Conservation (phyloP, 305 asterid genomes). For the Fraxinus sp. region DNA sequence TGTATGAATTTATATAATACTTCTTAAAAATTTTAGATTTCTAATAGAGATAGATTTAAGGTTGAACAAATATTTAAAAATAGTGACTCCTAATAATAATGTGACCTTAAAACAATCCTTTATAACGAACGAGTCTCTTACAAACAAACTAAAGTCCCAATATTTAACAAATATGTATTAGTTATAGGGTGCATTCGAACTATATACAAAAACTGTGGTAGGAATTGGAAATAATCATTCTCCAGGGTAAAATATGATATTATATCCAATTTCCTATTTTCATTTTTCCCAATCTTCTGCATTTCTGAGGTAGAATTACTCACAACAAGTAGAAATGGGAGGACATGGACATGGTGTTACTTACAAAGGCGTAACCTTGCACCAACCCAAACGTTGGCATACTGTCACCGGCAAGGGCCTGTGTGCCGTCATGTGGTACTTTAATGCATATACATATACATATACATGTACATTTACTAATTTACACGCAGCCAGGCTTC, state of each 20-base stretch:
- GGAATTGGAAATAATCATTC: neutral
- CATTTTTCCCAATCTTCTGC: neutral
- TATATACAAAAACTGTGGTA: neutral
- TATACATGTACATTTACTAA: neutral
- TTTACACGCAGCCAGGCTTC: neutral
- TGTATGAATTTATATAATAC: too few relatives aligned
- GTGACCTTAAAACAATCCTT: too few relatives aligned
- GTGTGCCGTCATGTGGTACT: conserved; percentile 91
- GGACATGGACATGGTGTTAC: conserved; percentile 76
- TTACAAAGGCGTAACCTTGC: conserved; percentile 74
- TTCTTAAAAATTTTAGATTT: too few relatives aligned
- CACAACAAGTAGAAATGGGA: conserved; percentile 36
- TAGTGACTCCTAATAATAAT: too few relatives aligned
- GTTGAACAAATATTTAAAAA: too few relatives aligned
- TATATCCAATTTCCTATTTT: neutral
- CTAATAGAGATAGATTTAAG: too few relatives aligned
- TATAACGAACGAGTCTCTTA: too few relatives aligned
- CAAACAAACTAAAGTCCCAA: too few relatives aligned
- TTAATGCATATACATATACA: neutral
- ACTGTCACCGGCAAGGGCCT: conserved; percentile 85
- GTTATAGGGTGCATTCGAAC: neutral
- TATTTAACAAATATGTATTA: too few relatives aligned
- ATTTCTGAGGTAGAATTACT: neutral
- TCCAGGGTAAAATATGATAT: neutral
- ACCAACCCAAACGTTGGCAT: conserved; percentile 94